These are phyloP conservation scores for Cystofilobasidium macerans DNA, from an alignment of 768 basidiomycete species.

Conservation along the genomic window DNA sequence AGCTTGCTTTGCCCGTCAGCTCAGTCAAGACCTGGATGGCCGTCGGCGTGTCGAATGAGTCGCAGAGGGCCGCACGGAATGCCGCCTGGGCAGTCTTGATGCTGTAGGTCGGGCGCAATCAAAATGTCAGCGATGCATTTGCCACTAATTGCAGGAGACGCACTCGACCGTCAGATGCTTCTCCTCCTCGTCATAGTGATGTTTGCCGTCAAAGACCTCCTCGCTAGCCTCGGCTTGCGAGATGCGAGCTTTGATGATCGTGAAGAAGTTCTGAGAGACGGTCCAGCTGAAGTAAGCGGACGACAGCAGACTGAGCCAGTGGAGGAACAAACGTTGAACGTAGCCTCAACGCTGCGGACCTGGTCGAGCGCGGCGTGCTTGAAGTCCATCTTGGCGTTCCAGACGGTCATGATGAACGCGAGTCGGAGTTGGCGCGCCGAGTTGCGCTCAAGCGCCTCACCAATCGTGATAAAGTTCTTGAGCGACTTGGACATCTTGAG, in stretches of 20 bases:
- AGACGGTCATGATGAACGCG: conserved; percentile 78
- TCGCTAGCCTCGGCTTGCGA: conserved; percentile 42
- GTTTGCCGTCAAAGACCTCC: conserved; percentile 37
- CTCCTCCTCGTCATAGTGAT: conserved; percentile 48
- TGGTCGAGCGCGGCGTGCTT: conserved; percentile 76
- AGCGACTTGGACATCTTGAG: conserved; percentile 98
- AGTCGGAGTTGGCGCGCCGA: conserved; percentile 79
- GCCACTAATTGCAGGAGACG: conserved; percentile 30
- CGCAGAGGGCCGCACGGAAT: conserved; percentile 79
- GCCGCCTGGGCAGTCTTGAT: conserved; percentile 60
- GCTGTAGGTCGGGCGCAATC: conserved; percentile 40
- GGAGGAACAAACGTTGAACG: conserved; percentile 59
- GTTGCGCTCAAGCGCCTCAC: conserved; percentile 69
- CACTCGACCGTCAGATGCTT: conserved; percentile 57
- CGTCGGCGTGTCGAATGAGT: conserved; percentile 90
- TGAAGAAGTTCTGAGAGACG: conserved; percentile 75
- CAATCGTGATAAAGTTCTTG: conserved; percentile 96
- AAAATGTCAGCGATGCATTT: conserved; percentile 1
- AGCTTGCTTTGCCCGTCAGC: conserved; percentile 70
- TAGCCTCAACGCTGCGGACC: conserved; percentile 69
- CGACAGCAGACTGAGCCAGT: not conserved
- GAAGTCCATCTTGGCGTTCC: conserved; percentile 90
- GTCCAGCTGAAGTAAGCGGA: not conserved
- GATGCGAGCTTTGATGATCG: conserved; percentile 67
- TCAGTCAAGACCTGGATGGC: conserved; percentile 67